Base-by-base conservation (phyloP, 495 filamentous ascomycete species). In the Trichocladium uniseriatum region DNA sequence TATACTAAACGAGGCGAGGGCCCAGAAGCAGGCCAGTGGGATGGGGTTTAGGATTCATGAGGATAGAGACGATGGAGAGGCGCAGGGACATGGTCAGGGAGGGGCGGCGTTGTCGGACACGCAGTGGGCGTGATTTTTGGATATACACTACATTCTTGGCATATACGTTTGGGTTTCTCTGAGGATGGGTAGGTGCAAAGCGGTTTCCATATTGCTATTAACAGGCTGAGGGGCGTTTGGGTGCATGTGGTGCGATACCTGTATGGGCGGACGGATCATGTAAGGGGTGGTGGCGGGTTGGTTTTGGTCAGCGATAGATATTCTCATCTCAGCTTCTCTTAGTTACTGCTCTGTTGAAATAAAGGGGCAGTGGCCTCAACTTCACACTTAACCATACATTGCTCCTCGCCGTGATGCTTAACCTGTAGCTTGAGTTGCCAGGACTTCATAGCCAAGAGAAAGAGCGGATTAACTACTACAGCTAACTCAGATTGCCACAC, bases 11-110 rank as follows among this genome's bases (percentile, higher is more conserved):
- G 28, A 5, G 24, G 34, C 24, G 18, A 11, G 7, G 27, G 22
- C 11, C 27, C 39, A 44, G 35, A 16, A 49, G 10, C 35, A 49
- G 19, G 27, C 51, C 11, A 22, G 45, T 3, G n/a, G 34, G 38
- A 50, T 56, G 48, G 60, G 56, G 40, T 65, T 65, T 34, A 6
- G 27, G 43, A 57, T 65, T 34, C 53, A 65, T 48, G 62, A 64
- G 38, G 62, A 62, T 43, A 52, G 43, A 20, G 43, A 27, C 3
- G 28, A 45, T 6, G 38, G 29, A 13, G 20, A 16, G 35, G 35
- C n/a, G 35, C 27, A 10, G 16, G 6, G 35, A 6, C 14, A 18
- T 6, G 35, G 6, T n/a, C 2, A 20, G 16, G 38, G 38, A 40
- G 11, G 48, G 44, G 48, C 6, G 35, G 16, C 5, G 18, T 19